phyloP scores from a whole-genome alignment of 2,329 filamentous ascomycete species.

The Xenoacremonium recifei region DNA sequence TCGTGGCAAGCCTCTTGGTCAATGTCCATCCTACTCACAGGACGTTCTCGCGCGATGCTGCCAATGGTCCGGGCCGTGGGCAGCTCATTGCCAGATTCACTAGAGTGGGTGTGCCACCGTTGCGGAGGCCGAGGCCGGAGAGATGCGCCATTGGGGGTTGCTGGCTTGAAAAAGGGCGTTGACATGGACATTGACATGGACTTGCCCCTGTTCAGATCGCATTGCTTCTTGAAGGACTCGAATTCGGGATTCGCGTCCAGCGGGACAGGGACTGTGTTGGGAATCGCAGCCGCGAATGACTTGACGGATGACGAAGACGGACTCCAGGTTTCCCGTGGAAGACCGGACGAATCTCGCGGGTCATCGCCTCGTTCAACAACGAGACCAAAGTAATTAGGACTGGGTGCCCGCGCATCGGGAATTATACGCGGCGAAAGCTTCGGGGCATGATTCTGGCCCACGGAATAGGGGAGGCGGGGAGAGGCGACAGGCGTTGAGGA shows the following conservation, averaged over 20 bases:
- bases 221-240: slow-evolving; percentile 72
- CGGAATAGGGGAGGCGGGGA: slow-evolving; percentile 50
- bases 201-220: slow-evolving; percentile 59
- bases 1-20: slow-evolving; percentile 48
- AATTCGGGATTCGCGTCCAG: slow-evolving; percentile 79
- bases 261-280: slow-evolving; percentile 58
- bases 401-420: slow-evolving; percentile 49
- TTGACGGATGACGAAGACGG: slow-evolving; percentile 68
- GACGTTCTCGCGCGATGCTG: slow-evolving; percentile 18
- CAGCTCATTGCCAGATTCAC: slow-evolving; percentile 39
- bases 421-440: slow-evolving; percentile 45
- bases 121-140: slow-evolving; percentile 40
- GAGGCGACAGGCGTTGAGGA: slow-evolving; percentile 53
- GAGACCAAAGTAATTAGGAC: slow-evolving; percentile 87
- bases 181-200: slow-evolving; percentile 47
- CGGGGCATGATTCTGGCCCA: slow-evolving; percentile 54
- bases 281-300: slow-evolving; percentile 66
- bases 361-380: slow-evolving; percentile 61
- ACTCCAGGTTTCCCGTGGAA: slow-evolving; percentile 73
- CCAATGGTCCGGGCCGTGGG: slow-evolving; percentile 25
- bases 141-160: slow-evolving; percentile 26
- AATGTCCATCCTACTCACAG: slow-evolving; percentile 38
- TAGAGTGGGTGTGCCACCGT: slow-evolving; percentile 49
- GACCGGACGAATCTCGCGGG: slow-evolving; percentile 60
- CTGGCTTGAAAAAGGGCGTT: slow-evolving; percentile 43